phyloP scores from a whole-genome alignment of 192 early-diverging fungal genomes.

The Bifiguratus adelaidae region DNA sequence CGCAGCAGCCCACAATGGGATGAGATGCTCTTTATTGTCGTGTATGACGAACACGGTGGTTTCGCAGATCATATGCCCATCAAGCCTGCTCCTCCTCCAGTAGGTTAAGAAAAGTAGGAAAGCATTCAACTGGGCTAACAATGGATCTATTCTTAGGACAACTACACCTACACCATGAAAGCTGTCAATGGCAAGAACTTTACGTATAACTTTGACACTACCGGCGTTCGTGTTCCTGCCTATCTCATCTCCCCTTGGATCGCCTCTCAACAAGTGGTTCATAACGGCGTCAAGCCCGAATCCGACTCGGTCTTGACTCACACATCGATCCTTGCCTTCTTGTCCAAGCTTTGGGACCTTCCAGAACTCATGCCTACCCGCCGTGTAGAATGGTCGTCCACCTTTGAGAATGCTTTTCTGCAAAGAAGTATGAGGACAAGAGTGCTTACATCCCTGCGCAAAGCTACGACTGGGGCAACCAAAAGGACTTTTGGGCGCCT shows the following conservation, averaged over 20 bases:
- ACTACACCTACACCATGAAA: slow-evolving; percentile 1
- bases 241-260: slow-evolving; percentile 28
- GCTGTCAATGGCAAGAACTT: slow-evolving; percentile 1
- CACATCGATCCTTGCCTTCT: slow-evolving; percentile 1
- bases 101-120: not conserved
- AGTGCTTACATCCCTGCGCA: not conserved
- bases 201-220: slow-evolving; percentile 26
- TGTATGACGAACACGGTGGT: slow-evolving; percentile 36
- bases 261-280: slow-evolving; percentile 8
- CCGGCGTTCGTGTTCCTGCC: slow-evolving; percentile 32
- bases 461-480: slow-evolving; percentile 2
- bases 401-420: slow-evolving; percentile 1
- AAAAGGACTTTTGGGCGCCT: not conserved
- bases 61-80: slow-evolving; percentile 10
- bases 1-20: slow-evolving; percentile 30
- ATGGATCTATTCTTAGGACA: not conserved
- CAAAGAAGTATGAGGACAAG: not conserved
- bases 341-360: slow-evolving; percentile 3
- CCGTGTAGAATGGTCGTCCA: slow-evolving; percentile 1
- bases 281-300: not conserved
- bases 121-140: not conserved
- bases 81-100: slow-evolving; percentile 2
- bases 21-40: slow-evolving; percentile 20
- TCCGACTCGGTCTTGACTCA: not conserved
- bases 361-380: not conserved